These are phyloP conservation scores for Spencermartinsiella ligniputridi DNA, from an alignment of 1,139 yeast genomes.

Conservation along the genomic window DNA sequence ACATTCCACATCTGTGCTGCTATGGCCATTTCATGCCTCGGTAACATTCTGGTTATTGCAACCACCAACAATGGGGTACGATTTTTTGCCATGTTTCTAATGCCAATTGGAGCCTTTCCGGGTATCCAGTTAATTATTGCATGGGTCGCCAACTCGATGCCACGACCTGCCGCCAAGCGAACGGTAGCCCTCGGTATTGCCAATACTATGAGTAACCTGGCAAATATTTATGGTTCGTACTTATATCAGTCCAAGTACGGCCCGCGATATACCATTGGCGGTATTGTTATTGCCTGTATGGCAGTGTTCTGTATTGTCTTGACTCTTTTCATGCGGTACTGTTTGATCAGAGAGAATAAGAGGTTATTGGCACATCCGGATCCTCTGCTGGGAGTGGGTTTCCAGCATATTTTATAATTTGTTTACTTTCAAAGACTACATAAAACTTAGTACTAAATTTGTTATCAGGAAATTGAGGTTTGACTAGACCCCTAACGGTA, in stretches of 20 bases:
- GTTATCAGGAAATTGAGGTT: too few species aligned
- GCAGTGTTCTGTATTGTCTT: constrained; percentile 6
- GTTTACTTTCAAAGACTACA: too few species aligned
- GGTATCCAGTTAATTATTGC: constrained; percentile 40
- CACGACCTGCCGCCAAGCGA: constrained; percentile 9
- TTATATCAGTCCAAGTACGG: constrained; percentile 12
- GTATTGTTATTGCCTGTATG: constrained; percentile 9
- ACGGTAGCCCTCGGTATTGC: constrained; percentile 8
- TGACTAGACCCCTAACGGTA: too few species aligned
- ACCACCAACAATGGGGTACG: constrained; percentile 5
- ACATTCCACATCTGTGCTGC: constrained; percentile 3
- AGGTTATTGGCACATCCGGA: not conserved
- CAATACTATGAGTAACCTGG: constrained; percentile 12
- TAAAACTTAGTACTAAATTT: too few species aligned
- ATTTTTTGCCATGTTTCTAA: constrained; percentile 6
- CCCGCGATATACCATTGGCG: constrained; percentile 10
- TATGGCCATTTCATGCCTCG: constrained; percentile 7
- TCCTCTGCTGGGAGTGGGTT: not conserved
- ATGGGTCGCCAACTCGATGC: constrained; percentile 9
- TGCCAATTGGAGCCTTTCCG: constrained; percentile 27
- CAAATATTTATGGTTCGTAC: constrained; percentile 15
- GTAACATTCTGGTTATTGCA: constrained; percentile 6
- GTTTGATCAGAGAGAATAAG: constrained; percentile 1
- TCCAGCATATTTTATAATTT: not conserved
- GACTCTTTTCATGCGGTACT: constrained; percentile 4